Conservation (phyloP, 805 yeast species). For the Kuraishia molischiana region DNA sequence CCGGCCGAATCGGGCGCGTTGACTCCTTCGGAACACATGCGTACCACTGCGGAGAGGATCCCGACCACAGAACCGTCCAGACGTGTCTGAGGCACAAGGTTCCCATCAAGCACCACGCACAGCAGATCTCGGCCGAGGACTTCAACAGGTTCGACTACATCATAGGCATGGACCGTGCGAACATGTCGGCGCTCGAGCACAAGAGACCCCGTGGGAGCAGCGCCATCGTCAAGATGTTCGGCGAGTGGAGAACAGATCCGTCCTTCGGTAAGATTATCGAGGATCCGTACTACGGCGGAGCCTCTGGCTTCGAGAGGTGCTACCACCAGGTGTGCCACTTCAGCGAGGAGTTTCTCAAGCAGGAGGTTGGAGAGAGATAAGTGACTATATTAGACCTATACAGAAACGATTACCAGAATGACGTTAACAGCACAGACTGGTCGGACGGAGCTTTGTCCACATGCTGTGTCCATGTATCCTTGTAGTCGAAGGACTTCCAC, state of each 20-base stretch:
- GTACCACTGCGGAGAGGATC: slow-evolving; percentile 74
- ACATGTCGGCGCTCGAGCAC: slow-evolving; percentile 37
- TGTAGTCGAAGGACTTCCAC: slow-evolving; percentile 33
- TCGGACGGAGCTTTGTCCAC: slow-evolving; percentile 27
- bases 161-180: slow-evolving; percentile 63
- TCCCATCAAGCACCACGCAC: slow-evolving; percentile 67
- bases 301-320: slow-evolving; percentile 71
- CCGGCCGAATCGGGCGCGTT: slow-evolving; percentile 36
- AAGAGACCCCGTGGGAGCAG: slow-evolving; percentile 41
- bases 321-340: slow-evolving; percentile 70
- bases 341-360: slow-evolving; percentile 55
- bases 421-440: slow-evolving; percentile 21
- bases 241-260: slow-evolving; percentile 60
- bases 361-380: slow-evolving; percentile 21
- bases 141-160: slow-evolving; percentile 56
- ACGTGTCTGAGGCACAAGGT: slow-evolving; percentile 67
- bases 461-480: slow-evolving; percentile 35
- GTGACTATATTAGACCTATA: not conserved
- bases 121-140: slow-evolving; percentile 45
- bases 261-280: slow-evolving; percentile 50
- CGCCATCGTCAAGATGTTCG: slow-evolving; percentile 56
- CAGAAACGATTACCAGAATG: slow-evolving; percentile 5
- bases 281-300: slow-evolving; percentile 92
- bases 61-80: slow-evolving; percentile 65
- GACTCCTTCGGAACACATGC: slow-evolving; percentile 89